These are phyloP conservation scores for Lizonia empirigonia DNA, from an alignment of 2,329 filamentous ascomycete species.

Conservation along the genomic window DNA sequence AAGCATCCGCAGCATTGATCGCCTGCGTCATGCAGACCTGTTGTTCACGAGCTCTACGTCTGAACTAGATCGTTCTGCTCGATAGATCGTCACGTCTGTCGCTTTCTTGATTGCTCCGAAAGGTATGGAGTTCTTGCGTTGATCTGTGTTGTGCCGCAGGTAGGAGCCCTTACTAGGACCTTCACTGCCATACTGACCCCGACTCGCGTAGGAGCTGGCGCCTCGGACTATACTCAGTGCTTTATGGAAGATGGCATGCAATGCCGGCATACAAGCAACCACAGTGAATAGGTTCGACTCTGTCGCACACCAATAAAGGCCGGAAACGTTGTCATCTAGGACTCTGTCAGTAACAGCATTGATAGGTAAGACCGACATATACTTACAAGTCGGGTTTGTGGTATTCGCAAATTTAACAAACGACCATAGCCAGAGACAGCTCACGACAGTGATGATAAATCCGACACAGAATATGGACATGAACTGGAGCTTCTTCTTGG, in stretches of 20 bases:
- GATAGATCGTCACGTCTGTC: slow-evolving; percentile 29
- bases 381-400: slow-evolving; percentile 33
- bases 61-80: slow-evolving; percentile 25
- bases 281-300: slow-evolving; percentile 36
- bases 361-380: no score
- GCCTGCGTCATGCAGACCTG: slow-evolving; percentile 31
- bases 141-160: slow-evolving; percentile 17
- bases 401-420: slow-evolving; percentile 30
- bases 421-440: slow-evolving; percentile 28
- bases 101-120: slow-evolving; percentile 31
- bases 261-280: slow-evolving; percentile 38
- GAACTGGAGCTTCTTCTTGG: slow-evolving; percentile 35
- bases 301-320: slow-evolving; percentile 34
- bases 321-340: slow-evolving; percentile 33
- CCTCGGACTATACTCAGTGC: slow-evolving; percentile 16
- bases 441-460: slow-evolving; percentile 34
- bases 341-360: background rate
- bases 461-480: slow-evolving; percentile 39
- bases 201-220: slow-evolving; percentile 21
- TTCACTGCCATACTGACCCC: slow-evolving; percentile 17
- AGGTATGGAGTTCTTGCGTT: slow-evolving; percentile 22
- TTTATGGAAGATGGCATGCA: slow-evolving; percentile 30
- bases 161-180: slow-evolving; percentile 27
- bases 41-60: slow-evolving; percentile 28
- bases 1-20: background rate